Conservation (phyloP, 108 stramenopile genomes). For the Pseudonitzschia delicatissima region DNA sequence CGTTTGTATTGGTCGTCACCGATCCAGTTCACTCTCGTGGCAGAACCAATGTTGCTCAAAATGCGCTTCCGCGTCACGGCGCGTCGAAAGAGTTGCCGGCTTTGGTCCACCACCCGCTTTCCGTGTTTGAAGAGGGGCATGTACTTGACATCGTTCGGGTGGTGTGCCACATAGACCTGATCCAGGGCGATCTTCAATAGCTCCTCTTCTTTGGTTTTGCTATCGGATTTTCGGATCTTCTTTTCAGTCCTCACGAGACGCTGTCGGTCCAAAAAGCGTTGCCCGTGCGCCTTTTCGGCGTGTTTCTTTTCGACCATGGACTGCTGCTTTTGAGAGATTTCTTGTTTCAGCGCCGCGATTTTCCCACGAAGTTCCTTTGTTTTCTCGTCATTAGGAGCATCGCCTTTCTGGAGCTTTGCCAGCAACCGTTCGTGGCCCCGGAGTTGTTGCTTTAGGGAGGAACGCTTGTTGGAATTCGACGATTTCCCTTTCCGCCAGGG, state of each 20-base stretch:
- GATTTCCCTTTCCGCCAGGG: slow-evolving; percentile 78
- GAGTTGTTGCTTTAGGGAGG: slow-evolving; percentile 61
- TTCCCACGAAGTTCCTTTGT: slow-evolving; percentile 50
- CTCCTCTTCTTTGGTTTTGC: slow-evolving; percentile 38
- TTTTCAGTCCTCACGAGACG: slow-evolving; percentile 63
- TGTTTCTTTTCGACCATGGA: slow-evolving; percentile 55
- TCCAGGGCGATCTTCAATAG: slow-evolving; percentile 63
- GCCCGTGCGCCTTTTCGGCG: slow-evolving; percentile 70
- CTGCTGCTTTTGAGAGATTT: slow-evolving; percentile 31
- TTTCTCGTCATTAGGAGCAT: slow-evolving; percentile 25
- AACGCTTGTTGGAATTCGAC: slow-evolving; percentile 30
- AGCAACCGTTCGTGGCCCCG: slow-evolving; percentile 64
- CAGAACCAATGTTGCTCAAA: slow-evolving; percentile 25
- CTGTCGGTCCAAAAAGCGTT: slow-evolving; percentile 84
- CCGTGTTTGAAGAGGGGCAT: slow-evolving; percentile 66
- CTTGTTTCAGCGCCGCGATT: slow-evolving; percentile 35
- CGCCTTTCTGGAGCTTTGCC: slow-evolving; percentile 32
- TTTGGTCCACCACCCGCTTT: slow-evolving; percentile 51
- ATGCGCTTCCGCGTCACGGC: slow-evolving; percentile 54
- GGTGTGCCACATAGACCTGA: slow-evolving; percentile 78
- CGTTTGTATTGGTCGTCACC: slow-evolving; percentile 33
- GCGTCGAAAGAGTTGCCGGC: slow-evolving; percentile 44
- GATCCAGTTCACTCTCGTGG: slow-evolving; percentile 27
- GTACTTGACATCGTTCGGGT: slow-evolving; percentile 67
- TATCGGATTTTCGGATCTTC: slow-evolving; percentile 33